A percentile compares a stretch with the other conserved stretches of the same genome.
Conservation (phyloP, 805 yeast species). For the Candida ponderosae region DNA sequence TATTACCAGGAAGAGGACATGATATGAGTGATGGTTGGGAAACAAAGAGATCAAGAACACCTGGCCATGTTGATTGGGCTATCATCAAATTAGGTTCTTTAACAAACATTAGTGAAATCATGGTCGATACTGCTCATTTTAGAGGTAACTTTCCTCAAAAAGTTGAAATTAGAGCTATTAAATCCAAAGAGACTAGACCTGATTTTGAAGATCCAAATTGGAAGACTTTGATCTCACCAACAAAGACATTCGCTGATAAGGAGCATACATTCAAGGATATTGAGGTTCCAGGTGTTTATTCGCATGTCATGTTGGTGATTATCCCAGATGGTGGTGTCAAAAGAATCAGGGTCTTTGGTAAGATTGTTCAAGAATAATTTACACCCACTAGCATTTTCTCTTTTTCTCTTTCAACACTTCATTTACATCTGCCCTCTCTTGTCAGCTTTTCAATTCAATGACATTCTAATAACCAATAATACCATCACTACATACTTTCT, state of each 20-base stretch:
- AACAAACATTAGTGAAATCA: slow-evolving; percentile 47
- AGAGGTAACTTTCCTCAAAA: slow-evolving; percentile 92
- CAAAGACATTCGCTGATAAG: slow-evolving; percentile 76
- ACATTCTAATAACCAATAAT: no score
- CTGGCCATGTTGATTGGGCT: slow-evolving; percentile 90
- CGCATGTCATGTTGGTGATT: slow-evolving; percentile 74
- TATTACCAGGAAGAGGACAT: slow-evolving; percentile 89
- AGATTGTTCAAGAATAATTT: slow-evolving; percentile 5
- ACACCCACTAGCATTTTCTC: no score
- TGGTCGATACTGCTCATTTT: slow-evolving; percentile 89
- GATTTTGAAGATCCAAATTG: slow-evolving; percentile 41
- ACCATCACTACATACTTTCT: no score
- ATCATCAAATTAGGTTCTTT: slow-evolving; percentile 69
- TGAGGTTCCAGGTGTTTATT: slow-evolving; percentile 27
- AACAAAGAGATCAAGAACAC: slow-evolving; percentile 77
- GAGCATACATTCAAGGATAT: slow-evolving; percentile 52
- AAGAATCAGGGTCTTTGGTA: slow-evolving; percentile 78
- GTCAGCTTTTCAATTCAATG: no score
- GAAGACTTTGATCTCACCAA: slow-evolving; percentile 55
- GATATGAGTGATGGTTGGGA: slow-evolving; percentile 99
- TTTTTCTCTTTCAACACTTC: no score
- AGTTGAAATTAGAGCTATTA: slow-evolving; percentile 58
- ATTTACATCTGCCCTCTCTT: no score
- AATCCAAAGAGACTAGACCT: slow-evolving; percentile 28
- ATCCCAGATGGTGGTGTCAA: slow-evolving; percentile 98